phyloP scores from a whole-genome alignment of 2,329 filamentous ascomycete species.

The Claviceps sp. region DNA sequence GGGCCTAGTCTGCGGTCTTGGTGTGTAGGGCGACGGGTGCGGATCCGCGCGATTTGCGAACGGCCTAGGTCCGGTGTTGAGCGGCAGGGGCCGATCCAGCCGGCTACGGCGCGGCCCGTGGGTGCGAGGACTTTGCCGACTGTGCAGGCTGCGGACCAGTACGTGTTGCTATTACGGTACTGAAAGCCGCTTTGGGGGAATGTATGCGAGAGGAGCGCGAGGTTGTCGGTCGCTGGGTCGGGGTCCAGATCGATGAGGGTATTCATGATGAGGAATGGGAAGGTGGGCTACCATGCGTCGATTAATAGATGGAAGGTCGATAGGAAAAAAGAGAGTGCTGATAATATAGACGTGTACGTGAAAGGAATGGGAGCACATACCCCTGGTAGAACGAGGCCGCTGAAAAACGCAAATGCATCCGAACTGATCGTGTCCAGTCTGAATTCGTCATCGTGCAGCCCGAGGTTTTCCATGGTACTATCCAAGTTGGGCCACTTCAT shows the following conservation, averaged over 20 bases:
- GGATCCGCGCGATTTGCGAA: conserved; percentile 57
- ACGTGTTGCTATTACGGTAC: conserved; percentile 60
- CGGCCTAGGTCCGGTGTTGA: conserved; percentile 53
- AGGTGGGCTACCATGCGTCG: conserved; percentile 30
- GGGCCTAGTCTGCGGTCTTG: conserved; percentile 29
- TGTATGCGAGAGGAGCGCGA: conserved; percentile 55
- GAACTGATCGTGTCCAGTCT: conserved; percentile 48
- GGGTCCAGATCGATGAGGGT: conserved; percentile 62
- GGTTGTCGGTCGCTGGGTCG: conserved; percentile 48
- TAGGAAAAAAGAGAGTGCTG: neutral
- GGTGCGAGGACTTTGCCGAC: conserved; percentile 64
- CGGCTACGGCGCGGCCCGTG: conserved; percentile 55
- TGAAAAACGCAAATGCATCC: conserved; percentile 66
- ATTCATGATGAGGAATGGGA: conserved; percentile 69
- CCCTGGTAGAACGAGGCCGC: conserved; percentile 58
- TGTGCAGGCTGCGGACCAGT: conserved; percentile 60
- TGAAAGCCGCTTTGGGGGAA: conserved; percentile 61
- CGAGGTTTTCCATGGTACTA: conserved; percentile 49
- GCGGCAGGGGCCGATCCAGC: conserved; percentile 62
- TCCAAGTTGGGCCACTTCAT: conserved; percentile 68
- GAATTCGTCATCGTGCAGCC: conserved; percentile 43
- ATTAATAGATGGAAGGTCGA: too few relatives aligned
- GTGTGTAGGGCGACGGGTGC: conserved; percentile 44
- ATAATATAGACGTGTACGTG: too few relatives aligned
- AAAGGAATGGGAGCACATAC: conserved; percentile 24